Base-by-base conservation (phyloP, 148 eudicot species). In the Chenopodium berlandieri region DNA sequence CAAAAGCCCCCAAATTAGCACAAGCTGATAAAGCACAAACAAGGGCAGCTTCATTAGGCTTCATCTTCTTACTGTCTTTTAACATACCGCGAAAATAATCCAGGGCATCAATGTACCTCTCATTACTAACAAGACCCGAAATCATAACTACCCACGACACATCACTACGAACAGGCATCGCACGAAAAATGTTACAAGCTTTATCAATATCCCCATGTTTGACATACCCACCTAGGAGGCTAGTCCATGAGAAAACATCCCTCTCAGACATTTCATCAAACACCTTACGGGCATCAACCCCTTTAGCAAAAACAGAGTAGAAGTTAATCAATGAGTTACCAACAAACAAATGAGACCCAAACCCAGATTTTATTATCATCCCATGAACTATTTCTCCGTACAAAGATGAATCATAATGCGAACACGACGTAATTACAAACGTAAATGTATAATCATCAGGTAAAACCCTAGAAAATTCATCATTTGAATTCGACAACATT, bases 101-200 rank as follows among this genome's bases (percentile, higher is more conserved):
- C 54, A 92, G 85, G 37, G 91, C 97, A 73, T 92, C 92, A 25
- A 85, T 22, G 77, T 87, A 89, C 88, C 32, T 88, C 32, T 87
- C 88, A 78, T 79, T 77, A 58, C 83, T 83, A 79, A 92, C 90
- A 79, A 88, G 88, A 82, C 95, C 94, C 6, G 94, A 89, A 69
- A 94, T 88, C 90, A 92, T 85, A 54, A 89, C 95, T 0, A 89
- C 79, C 95, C 97, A 94, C 2, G 95, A 92, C 1, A 92, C 94
- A 84, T 90, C 90, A 85, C 92, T 94, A 27, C 87, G 81, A 50
- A 80, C 67, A 0, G 92, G 90, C 94, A 94, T 94, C 70, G 73
- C 25, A 54, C 30, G 17, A 72, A 94, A 92, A 63, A 91, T 9
- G 2, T 83, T 81, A 60, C 91, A 79, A 58, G 90, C 92, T 69